A percentile compares a stretch with the other conserved stretches of the same genome.
Conservation (phyloP, 2,329 filamentous ascomycete species). For the Grosmannia penicillata region DNA sequence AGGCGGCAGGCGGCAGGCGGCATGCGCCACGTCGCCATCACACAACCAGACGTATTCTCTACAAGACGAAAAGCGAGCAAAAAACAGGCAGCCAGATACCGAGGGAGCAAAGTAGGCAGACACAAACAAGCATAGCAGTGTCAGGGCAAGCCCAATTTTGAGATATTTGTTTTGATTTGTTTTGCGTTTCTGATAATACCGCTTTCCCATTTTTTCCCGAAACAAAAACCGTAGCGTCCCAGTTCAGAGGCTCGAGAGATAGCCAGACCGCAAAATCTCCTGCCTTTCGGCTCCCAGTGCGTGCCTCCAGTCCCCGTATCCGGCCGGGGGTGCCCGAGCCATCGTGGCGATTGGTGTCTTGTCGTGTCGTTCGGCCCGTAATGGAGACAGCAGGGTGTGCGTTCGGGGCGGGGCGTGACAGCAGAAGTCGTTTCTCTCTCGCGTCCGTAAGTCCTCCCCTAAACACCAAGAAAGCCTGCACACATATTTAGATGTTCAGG, state of each 20-base stretch:
- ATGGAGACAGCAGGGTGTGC: not conserved
- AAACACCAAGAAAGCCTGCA: conserved; percentile 1
- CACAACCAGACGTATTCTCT: too few species aligned
- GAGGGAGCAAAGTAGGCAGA: too few species aligned
- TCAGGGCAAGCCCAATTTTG: not conserved
- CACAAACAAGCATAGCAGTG: too few species aligned
- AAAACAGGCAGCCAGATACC: too few species aligned
- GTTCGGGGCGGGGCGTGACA: not conserved
- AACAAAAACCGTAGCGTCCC: conserved; percentile 1
- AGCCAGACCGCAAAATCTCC: not conserved
- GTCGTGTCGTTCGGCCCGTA: not conserved
- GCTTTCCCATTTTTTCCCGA: not conserved
- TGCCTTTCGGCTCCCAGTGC: not conserved
- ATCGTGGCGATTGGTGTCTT: not conserved
- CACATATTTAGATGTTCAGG: conserved; percentile 76
- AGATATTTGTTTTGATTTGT: conserved; percentile 1
- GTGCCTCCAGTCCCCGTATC: too few species aligned
- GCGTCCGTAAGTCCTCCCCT: conserved; percentile 2
- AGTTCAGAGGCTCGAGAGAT: not conserved
- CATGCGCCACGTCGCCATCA: too few species aligned
- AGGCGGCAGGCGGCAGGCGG: too few species aligned
- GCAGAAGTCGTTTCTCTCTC: not conserved
- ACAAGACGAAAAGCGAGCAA: too few species aligned
- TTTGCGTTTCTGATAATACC: conserved; percentile 2
- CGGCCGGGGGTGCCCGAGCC: not conserved